phyloP scores from a whole-genome alignment of 1,284 basidiomycete genomes.

The Cutaneotrichosporon sp. region DNA sequence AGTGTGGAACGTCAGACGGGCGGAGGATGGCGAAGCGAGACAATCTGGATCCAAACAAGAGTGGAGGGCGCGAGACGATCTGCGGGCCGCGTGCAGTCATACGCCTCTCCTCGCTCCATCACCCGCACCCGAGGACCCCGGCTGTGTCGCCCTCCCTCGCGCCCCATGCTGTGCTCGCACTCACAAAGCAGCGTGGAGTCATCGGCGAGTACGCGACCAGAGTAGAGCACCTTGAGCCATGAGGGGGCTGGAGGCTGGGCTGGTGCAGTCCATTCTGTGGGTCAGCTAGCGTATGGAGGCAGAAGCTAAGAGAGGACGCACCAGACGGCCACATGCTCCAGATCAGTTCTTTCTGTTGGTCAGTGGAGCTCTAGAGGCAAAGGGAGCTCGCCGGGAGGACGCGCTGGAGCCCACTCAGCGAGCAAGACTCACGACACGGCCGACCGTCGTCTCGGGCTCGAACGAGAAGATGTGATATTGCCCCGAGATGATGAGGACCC shows the following conservation, averaged over 20 bases:
- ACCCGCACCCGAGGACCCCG: background rate
- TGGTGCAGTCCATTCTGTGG: conserved; percentile 70
- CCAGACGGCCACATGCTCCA: conserved; percentile 82
- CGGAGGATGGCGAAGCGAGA: background rate
- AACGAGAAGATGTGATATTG: conserved; percentile 71
- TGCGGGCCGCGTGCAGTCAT: background rate
- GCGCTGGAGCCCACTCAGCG: background rate
- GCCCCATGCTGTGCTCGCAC: conserved; percentile 41
- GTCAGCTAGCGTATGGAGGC: too few relatives aligned
- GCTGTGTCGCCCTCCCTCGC: background rate
- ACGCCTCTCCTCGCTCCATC: background rate
- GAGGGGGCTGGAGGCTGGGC: conserved; percentile 71
- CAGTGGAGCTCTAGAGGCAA: background rate
- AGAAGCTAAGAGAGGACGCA: conserved; percentile 57
- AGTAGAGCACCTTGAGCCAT: conserved; percentile 73
- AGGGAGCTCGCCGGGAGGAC: too few relatives aligned
- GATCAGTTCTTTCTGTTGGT: conserved; percentile 66
- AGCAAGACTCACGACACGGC: conserved; percentile 53
- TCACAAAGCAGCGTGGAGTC: conserved; percentile 72
- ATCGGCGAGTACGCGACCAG: conserved; percentile 80
- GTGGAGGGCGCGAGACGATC: background rate
- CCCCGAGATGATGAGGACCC: conserved; percentile 75
- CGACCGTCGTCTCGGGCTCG: conserved; percentile 75
- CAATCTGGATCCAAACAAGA: background rate
- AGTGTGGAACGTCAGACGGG: background rate